These are phyloP conservation scores for Pisolithus marmoratus DNA, from an alignment of 768 basidiomycete genomes.

Conservation along the genomic window DNA sequence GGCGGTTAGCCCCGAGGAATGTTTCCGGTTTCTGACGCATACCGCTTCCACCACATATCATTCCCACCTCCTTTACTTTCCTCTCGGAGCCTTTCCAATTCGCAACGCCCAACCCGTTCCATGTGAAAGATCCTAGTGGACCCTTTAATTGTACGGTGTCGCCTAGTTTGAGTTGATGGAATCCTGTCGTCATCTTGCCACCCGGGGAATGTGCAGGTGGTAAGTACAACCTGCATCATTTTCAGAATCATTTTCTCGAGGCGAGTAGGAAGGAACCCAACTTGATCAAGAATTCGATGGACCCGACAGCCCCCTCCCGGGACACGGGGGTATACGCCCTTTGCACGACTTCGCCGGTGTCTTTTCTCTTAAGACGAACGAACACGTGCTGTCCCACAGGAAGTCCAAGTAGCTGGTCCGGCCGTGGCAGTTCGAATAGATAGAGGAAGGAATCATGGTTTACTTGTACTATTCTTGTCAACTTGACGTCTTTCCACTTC, in stretches of 20 bases:
- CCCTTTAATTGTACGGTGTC: constrained; percentile 54
- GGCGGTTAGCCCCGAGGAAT: background rate
- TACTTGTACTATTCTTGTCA: constrained; percentile 33
- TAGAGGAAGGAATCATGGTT: constrained; percentile 48
- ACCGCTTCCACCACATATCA: constrained; percentile 58
- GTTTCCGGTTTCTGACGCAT: constrained; percentile 4
- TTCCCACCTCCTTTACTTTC: constrained; percentile 37
- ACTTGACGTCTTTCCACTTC: constrained; percentile 42
- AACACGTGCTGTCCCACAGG: constrained; percentile 59
- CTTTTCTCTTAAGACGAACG: constrained; percentile 39
- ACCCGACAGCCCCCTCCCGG: constrained; percentile 33
- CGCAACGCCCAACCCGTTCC: constrained; percentile 38
- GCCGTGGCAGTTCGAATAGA: constrained; percentile 40
- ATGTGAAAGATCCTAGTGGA: constrained; percentile 52
- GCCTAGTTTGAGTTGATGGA: constrained; percentile 41
- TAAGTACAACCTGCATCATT: constrained; percentile 36
- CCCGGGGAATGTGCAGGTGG: constrained; percentile 36
- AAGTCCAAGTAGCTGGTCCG: constrained; percentile 43
- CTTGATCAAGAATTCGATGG: constrained; percentile 52
- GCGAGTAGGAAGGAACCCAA: constrained; percentile 13
- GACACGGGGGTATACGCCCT: constrained; percentile 61
- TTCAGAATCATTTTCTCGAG: constrained; percentile 5
- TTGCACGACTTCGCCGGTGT: constrained; percentile 41
- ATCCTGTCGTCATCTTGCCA: constrained; percentile 48
- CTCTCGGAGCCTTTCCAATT: constrained; percentile 31